Evolutionary conservation across 306 rosid species (phyloP).

Genomic region (Oemleria cerasiformis): DNA sequence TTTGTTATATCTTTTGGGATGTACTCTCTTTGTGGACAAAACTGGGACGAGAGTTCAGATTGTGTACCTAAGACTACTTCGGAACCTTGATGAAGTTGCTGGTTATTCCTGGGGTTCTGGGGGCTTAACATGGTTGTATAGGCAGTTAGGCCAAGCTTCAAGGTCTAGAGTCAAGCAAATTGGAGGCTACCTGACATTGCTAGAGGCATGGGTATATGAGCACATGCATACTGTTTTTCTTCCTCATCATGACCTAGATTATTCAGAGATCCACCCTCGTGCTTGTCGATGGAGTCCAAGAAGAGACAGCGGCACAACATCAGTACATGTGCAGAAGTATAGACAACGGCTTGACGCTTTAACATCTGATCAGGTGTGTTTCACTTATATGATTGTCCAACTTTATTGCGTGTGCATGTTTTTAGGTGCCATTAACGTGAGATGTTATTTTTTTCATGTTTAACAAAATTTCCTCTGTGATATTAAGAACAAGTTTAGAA

Average conservation of each 20-base stretch:
- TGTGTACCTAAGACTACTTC: neutral
- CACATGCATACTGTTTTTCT: neutral
- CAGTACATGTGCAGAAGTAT: neutral
- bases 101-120: neutral
- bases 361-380: too few relatives aligned
- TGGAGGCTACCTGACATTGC: neutral
- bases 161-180: neutral
- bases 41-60: neutral
- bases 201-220: constrained; percentile 11
- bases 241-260: neutral
- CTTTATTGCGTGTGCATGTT: too few relatives aligned
- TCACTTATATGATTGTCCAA: too few relatives aligned
- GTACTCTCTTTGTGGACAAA: constrained; percentile 2
- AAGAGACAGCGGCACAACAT: neutral
- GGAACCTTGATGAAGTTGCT: neutral
- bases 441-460: neutral
- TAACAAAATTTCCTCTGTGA: neutral
- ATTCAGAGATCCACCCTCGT: neutral
- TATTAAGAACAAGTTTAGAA: too few relatives aligned
- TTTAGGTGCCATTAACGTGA: neutral
- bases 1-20: neutral
- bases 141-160: neutral
- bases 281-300: neutral
- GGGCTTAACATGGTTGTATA: neutral
- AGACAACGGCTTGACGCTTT: neutral